Base-by-base conservation (phyloP, 306 rosid species). In the Cucurbita moschata region DNA sequence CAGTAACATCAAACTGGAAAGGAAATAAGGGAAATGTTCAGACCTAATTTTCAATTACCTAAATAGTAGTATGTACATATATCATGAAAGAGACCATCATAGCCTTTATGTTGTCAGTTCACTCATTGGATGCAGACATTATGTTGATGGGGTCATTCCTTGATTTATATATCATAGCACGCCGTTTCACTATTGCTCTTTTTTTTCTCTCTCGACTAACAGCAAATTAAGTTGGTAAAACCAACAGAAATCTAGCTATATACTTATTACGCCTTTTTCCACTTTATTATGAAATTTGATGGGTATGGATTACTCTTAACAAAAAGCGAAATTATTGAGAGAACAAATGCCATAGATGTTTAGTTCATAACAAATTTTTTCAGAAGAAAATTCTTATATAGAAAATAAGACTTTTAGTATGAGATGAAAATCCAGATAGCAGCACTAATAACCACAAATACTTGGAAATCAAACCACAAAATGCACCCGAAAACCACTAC, bases 1-100 rank as follows among this genome's bases (percentile, higher is more conserved):
- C 90, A 66, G 89, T 64, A 79, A 91, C 81, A 77, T 89, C 96
- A 81, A 89, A 88, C 99, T 95, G 81, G 79, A 88, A 26, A 14
- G 43, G 73, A 23, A 49, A 68, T 11, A 26, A 37, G 57, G 43
- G 43, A 47, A 47, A 69, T 30, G n/a, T 49, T 69, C 21, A 8
- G 57, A 47, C 73, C 73, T 69, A 14, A 53, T 69, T 69, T 49
- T 49, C 23, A 14, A 15, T 68, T 47, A 13, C 43, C 6, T 21
- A 68, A 68, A 46, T 47, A 21, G 58, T 14, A 46, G 19, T 7
- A 49, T 11, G 44, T 42, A 68, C 73, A 7, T 40, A 68, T 23
- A 68, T 6, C 73, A 26, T 7, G 10, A 26, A 64, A 49, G 7
- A 66, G 18, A 66, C 71, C 18, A 66, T 6, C 21, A 13, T 47